These are phyloP conservation scores for Stylonectria norvegica DNA, from an alignment of 2,329 filamentous ascomycete genomes.

Conservation along the genomic window DNA sequence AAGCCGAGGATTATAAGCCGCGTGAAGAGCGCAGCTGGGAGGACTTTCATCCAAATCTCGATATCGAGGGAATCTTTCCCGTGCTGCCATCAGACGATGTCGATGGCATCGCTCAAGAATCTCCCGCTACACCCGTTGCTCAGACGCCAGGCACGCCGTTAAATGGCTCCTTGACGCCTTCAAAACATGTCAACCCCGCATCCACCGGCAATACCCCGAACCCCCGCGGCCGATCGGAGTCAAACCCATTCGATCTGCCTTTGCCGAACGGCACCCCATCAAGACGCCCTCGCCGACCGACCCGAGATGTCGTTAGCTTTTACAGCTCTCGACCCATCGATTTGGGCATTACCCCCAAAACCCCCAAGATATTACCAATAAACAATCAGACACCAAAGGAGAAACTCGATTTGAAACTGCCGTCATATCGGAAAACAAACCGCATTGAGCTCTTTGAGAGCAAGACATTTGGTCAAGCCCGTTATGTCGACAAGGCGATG, in stretches of 20 bases:
- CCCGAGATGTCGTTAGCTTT: constrained; percentile 50
- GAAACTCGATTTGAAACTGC: constrained; percentile 71
- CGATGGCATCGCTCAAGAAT: constrained; percentile 60
- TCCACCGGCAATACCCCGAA: constrained; percentile 43
- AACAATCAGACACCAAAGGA: constrained; percentile 78
- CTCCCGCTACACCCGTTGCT: constrained; percentile 36
- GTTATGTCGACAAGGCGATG: constrained; percentile 96
- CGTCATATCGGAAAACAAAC: constrained; percentile 72
- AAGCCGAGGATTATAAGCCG: constrained; percentile 95
- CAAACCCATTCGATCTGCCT: constrained; percentile 31
- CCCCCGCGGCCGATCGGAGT: constrained; percentile 31
- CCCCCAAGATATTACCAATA: constrained; percentile 68
- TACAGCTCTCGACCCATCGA: constrained; percentile 50
- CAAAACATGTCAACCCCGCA: constrained; percentile 42
- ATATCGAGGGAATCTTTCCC: constrained; percentile 77
- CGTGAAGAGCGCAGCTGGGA: constrained; percentile 96
- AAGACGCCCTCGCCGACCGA: constrained; percentile 41
- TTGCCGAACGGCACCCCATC: constrained; percentile 34
- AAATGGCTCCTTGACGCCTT: constrained; percentile 45
- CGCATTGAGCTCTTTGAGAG: constrained; percentile 80
- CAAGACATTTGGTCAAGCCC: constrained; percentile 77
- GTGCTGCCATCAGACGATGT: constrained; percentile 81
- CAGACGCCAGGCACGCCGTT: constrained; percentile 28
- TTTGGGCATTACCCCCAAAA: constrained; percentile 45
- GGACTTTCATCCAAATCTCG: constrained; percentile 93